Percentiles rank a stretch among this genome's conserved stretches.
Conservation (phyloP, 1,284 basidiomycete species). For the Schizopora paradoxa region DNA sequence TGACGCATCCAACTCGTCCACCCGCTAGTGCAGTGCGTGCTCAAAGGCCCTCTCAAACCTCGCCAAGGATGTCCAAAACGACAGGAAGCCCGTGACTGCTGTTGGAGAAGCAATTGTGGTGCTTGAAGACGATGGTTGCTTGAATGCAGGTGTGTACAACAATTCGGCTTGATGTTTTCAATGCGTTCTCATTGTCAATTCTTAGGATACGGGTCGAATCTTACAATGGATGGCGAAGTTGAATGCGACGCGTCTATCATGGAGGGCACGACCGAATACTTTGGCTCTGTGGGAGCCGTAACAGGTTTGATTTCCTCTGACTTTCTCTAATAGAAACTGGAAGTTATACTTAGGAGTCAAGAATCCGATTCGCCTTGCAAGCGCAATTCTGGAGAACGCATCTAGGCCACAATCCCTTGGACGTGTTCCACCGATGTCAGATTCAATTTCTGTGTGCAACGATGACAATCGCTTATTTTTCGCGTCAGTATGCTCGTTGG, state of each 20-base stretch:
- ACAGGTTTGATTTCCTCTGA: slow-evolving; percentile 38
- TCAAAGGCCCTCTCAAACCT: too few species aligned
- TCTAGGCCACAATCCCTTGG: slow-evolving; percentile 46
- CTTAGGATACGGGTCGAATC: slow-evolving; percentile 67
- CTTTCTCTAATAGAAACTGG: neutral
- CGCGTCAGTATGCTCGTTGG: slow-evolving; percentile 41
- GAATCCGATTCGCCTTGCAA: slow-evolving; percentile 60
- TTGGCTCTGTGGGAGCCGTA: slow-evolving; percentile 67
- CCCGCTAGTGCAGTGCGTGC: too few species aligned
- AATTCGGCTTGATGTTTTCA: neutral
- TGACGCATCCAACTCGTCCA: neutral
- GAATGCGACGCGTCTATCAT: slow-evolving; percentile 78
- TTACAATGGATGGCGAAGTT: slow-evolving; percentile 60
- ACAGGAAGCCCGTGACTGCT: slow-evolving; percentile 33
- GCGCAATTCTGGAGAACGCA: slow-evolving; percentile 48
- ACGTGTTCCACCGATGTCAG: slow-evolving; percentile 62
- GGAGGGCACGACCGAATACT: slow-evolving; percentile 45
- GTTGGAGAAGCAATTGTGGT: slow-evolving; percentile 47
- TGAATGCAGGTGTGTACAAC: slow-evolving; percentile 56
- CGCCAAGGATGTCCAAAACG: too few species aligned
- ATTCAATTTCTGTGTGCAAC: slow-evolving; percentile 11
- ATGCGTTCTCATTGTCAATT: neutral
- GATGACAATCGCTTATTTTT: slow-evolving; percentile 2
- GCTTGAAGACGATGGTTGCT: slow-evolving; percentile 53
- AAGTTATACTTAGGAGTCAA: slow-evolving; percentile 42